Evolutionary conservation across 768 basidiomycete genomes (phyloP).

Genomic region (Coprinopsis cinerea): DNA sequence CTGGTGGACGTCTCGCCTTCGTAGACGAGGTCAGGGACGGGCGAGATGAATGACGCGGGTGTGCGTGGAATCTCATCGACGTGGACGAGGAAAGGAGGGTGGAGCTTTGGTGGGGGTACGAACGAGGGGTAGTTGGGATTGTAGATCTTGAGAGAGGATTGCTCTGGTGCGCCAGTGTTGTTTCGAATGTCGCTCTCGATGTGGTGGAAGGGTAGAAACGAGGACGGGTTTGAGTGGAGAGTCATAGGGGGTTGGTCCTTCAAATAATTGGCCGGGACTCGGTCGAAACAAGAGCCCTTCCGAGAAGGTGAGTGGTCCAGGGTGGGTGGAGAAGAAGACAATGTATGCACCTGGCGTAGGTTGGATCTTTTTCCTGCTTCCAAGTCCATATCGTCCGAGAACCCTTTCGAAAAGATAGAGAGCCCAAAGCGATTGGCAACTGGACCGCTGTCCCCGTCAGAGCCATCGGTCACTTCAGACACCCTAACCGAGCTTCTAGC

Average conservation of each 20-base stretch:
- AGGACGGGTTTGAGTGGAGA: not conserved
- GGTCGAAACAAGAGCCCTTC: not conserved
- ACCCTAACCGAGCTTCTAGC: not conserved
- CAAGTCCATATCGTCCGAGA: not conserved
- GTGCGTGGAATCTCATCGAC: not conserved
- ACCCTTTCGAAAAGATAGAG: not conserved
- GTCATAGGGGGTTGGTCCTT: not conserved
- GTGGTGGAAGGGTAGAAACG: not conserved
- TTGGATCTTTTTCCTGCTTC: not conserved
- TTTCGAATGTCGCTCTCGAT: not conserved
- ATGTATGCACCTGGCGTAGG: not conserved
- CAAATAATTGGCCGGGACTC: not conserved
- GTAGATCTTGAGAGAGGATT: conserved; percentile 2
- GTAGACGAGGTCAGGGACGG: conserved; percentile 2
- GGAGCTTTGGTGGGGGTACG: not conserved
- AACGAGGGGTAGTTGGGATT: not conserved
- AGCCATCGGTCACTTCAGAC: not conserved
- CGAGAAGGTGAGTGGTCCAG: not conserved
- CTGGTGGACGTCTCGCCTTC: not conserved
- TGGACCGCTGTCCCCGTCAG: not conserved
- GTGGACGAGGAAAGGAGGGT: conserved; percentile 3
- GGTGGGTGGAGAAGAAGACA: not conserved
- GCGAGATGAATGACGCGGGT: not conserved
- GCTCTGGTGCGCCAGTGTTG: conserved; percentile 1
- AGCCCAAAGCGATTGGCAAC: not conserved